Conservation (phyloP, 176 grass and related monocot genomes). For the Triticum monococcum region DNA sequence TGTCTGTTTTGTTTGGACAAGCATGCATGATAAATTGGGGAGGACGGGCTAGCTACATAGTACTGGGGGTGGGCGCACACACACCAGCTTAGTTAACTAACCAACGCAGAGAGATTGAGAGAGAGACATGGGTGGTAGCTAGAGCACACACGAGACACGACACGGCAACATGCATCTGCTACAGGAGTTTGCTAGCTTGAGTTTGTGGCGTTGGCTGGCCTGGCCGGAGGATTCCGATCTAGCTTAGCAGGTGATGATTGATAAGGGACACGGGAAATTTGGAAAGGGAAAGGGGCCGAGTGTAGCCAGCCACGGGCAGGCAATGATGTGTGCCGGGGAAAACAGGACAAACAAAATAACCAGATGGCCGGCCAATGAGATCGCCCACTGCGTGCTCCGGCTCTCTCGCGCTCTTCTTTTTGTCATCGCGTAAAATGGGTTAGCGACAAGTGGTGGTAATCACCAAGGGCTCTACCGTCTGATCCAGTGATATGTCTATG, state of each 20-base stretch:
- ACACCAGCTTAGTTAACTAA: neutral
- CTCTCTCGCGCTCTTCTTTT: no score
- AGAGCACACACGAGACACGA: neutral
- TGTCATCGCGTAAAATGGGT: no score
- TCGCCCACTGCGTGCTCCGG: neutral
- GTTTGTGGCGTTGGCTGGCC: neutral
- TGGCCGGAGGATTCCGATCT: neutral
- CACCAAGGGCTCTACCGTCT: no score
- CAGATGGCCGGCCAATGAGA: neutral
- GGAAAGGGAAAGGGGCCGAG: neutral
- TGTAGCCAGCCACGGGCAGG: neutral
- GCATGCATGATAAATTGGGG: neutral
- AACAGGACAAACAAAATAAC: neutral
- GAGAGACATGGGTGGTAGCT: neutral
- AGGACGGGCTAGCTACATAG: neutral
- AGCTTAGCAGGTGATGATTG: constrained; percentile 27
- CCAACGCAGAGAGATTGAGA: neutral
- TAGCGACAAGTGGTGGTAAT: no score
- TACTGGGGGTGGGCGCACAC: neutral
- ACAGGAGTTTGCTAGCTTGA: neutral
- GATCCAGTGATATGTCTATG: no score
- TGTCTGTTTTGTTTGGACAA: neutral
- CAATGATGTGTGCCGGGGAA: constrained; percentile 28
- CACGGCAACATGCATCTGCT: no score
- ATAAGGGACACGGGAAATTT: neutral